phyloP scores from a whole-genome alignment of 768 basidiomycete species.

The Podaxis mareebaensis region DNA sequence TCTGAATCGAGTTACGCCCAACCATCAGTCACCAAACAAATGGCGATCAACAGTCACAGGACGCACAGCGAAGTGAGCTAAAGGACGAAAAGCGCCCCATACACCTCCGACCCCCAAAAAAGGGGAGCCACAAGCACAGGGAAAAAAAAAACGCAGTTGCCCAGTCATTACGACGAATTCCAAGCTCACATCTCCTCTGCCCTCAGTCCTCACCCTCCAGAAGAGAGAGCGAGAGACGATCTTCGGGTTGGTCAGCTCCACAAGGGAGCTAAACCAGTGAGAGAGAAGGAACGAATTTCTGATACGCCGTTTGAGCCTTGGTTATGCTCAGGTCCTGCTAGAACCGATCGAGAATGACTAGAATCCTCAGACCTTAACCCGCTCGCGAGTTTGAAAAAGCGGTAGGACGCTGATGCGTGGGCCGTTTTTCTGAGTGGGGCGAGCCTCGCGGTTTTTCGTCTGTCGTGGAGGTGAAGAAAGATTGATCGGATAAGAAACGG shows the following conservation, averaged over 20 bases:
- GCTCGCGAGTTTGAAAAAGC: constrained; percentile 51
- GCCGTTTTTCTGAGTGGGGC: constrained; percentile 46
- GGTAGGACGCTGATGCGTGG: background rate
- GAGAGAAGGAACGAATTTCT: constrained; percentile 47
- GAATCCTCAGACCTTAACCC: constrained; percentile 84
- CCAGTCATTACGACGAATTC: constrained; percentile 61
- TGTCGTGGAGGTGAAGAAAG: constrained; percentile 26
- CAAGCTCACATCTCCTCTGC: constrained; percentile 38
- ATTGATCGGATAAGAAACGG: background rate
- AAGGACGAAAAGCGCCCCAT: constrained; percentile 40
- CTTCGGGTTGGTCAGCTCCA: background rate
- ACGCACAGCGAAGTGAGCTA: constrained; percentile 70
- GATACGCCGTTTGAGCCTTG: constrained; percentile 59
- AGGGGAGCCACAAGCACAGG: constrained; percentile 13
- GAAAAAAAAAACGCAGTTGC: constrained; percentile 26
- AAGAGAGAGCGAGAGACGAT: constrained; percentile 21
- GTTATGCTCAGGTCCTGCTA: constrained; percentile 62
- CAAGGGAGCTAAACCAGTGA: constrained; percentile 3
- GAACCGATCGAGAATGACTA: constrained; percentile 62
- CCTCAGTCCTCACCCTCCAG: constrained; percentile 35
- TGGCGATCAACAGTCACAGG: constrained; percentile 4
- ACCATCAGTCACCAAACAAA: constrained; percentile 10
- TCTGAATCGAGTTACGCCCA: constrained; percentile 61
- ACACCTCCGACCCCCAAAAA: constrained; percentile 10
- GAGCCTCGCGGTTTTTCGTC: constrained; percentile 71